These are phyloP conservation scores for Populus euphratica DNA, from an alignment of 345 rosid genomes.

Conservation along the genomic window DNA sequence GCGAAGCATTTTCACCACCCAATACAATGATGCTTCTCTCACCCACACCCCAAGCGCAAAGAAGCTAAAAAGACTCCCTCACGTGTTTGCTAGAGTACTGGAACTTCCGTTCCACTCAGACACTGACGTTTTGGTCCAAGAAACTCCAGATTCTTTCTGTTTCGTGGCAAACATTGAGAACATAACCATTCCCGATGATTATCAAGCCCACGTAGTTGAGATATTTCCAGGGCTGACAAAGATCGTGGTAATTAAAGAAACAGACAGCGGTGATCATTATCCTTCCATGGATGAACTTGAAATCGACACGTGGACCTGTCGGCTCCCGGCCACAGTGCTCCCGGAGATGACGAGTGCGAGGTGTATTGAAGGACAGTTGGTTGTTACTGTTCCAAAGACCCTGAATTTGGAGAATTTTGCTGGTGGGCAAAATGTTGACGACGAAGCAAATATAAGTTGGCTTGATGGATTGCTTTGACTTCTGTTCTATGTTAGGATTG, in stretches of 20 bases:
- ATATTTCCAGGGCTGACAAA: conserved; percentile 21
- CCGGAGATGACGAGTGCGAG: conserved; percentile 15
- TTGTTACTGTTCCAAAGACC: conserved; percentile 17
- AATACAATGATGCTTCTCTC: not conserved
- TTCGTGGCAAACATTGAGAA: not conserved
- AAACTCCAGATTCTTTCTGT: conserved; percentile 15
- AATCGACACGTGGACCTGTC: conserved; percentile 11
- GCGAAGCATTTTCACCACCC: not conserved
- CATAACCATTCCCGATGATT: not conserved
- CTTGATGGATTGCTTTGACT: no score
- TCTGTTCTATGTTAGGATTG: no score
- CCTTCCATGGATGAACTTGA: conserved; percentile 2
- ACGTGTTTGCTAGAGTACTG: conserved; percentile 20
- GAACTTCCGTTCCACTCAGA: conserved; percentile 25
- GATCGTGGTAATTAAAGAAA: conserved; percentile 5
- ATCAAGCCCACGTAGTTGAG: conserved; percentile 6
- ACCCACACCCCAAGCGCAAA: not conserved
- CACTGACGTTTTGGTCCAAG: conserved; percentile 17
- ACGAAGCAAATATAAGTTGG: no score
- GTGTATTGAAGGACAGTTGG: conserved; percentile 12
- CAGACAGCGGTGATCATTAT: not conserved
- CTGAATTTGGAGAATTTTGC: not conserved
- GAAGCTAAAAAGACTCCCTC: conserved; percentile 22
- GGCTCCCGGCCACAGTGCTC: conserved; percentile 18
- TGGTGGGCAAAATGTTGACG: not conserved